Percentiles rank a stretch among this genome's conserved stretches.
These are phyloP conservation scores for Fusarium pseudonygamai DNA, from an alignment of 2,329 filamentous ascomycete species.

Conservation along the genomic window DNA sequence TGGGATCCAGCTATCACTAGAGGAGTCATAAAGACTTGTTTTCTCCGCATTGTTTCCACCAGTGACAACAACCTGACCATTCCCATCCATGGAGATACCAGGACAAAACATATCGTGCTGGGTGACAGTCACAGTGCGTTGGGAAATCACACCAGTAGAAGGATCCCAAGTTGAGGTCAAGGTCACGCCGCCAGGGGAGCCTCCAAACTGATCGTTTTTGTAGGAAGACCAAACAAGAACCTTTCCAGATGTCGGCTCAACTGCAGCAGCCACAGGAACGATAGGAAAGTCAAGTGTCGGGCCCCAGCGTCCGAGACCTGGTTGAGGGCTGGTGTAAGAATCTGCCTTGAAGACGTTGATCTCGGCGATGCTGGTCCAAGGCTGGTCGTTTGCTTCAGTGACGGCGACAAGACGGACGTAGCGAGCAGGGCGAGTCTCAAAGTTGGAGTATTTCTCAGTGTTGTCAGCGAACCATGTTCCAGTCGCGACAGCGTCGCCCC, in stretches of 20 bases:
- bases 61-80: conserved; percentile 61
- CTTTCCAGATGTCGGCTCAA: conserved; percentile 21
- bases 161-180: conserved; percentile 24
- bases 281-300: conserved; percentile 27
- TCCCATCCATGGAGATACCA: conserved; percentile 59
- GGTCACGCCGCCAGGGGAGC: conserved; percentile 2
- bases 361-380: conserved; percentile 31
- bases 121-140: conserved; percentile 49
- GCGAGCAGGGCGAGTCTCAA: conserved; percentile 23
- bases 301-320: conserved; percentile 20
- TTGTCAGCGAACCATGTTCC: conserved; percentile 28
- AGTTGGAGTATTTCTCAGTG: conserved; percentile 23
- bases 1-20: conserved; percentile 13
- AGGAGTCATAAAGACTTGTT: conserved; percentile 57
- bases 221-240: conserved; percentile 27
- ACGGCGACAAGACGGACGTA: conserved; percentile 16
- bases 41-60: conserved; percentile 61
- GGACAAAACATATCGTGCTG: conserved; percentile 67
- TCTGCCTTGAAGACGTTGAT: conserved; percentile 25
- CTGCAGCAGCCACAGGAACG: conserved; percentile 27
- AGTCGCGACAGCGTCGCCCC: conserved; percentile 15
- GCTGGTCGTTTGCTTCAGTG: conserved; percentile 3
- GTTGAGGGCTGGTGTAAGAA: background rate
- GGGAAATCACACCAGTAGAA: background rate
- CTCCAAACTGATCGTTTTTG: background rate